A percentile compares a stretch with the other conserved stretches of the same genome.
phyloP scores from a whole-genome alignment of 2,329 filamentous ascomycete species.

The Taxawa tesnikishii region DNA sequence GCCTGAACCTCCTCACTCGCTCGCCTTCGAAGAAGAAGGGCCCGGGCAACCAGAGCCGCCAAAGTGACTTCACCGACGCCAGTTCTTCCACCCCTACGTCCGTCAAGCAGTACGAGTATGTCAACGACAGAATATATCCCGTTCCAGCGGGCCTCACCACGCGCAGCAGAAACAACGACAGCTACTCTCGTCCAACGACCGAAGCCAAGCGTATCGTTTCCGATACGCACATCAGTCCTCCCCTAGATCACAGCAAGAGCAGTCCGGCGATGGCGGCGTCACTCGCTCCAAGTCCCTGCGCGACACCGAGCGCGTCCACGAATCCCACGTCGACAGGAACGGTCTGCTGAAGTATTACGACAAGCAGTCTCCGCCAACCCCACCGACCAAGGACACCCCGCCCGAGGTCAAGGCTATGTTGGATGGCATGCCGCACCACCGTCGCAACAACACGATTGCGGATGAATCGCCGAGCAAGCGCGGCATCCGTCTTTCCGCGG shows the following conservation, averaged over 20 bases:
- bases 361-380: slow-evolving; percentile 23
- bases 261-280: too few relatives aligned
- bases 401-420: slow-evolving; percentile 14
- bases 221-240: slow-evolving; percentile 7
- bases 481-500: background rate
- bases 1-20: slow-evolving; percentile 10
- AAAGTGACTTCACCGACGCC: too few relatives aligned
- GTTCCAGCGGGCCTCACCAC: slow-evolving; percentile 1
- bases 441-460: background rate
- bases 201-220: slow-evolving; percentile 8
- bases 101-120: background rate
- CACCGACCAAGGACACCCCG: slow-evolving; percentile 32
- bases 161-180: slow-evolving; percentile 9
- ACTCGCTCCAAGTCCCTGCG: slow-evolving; percentile 4
- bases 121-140: background rate
- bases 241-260: too few relatives aligned
- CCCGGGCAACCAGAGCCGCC: slow-evolving; percentile 2
- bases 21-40: slow-evolving; percentile 16
- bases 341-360: slow-evolving; percentile 19
- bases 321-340: slow-evolving; percentile 11
- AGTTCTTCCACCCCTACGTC: background rate
- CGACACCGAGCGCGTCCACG: slow-evolving; percentile 6
- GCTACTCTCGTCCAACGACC: slow-evolving; percentile 8
- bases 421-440: background rate
- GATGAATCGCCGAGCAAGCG: background rate